Percentiles rank a stretch among this genome's conserved stretches.
These are phyloP conservation scores for Thuja plicata DNA, from an alignment of 83 land plant genomes.

Conservation along the genomic window DNA sequence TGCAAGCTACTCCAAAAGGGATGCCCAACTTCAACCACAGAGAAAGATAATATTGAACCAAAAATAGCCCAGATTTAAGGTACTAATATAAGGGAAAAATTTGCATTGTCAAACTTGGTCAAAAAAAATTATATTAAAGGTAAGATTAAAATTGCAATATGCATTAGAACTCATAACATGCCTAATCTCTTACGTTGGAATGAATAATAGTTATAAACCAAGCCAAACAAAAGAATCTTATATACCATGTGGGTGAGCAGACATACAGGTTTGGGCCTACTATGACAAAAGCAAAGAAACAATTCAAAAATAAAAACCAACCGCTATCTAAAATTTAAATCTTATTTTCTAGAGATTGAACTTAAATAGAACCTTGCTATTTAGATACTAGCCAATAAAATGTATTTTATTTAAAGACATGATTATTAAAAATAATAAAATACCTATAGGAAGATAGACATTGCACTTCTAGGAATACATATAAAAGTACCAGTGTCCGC, in stretches of 20 bases:
- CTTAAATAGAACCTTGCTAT: not conserved
- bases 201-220: not conserved
- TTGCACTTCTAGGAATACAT: conserved; percentile 68
- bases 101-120: no score
- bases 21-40: no score
- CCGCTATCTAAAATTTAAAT: not conserved
- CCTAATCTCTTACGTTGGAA: not conserved
- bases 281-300: no score
- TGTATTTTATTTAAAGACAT: not conserved
- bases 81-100: no score
- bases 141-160: no score
- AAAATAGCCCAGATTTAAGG: no score
- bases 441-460: conserved; percentile 77
- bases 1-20: no score
- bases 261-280: not conserved
- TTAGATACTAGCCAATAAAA: not conserved
- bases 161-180: no score
- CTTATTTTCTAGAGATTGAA: not conserved
- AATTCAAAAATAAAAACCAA: not conserved
- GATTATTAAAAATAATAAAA: not conserved
- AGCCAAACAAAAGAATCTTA: not conserved
- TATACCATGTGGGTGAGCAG: not conserved
- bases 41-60: no score
- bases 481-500: conserved; percentile 88
- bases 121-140: no score